Evolutionary conservation across 768 basidiomycete species (phyloP).

Genomic region (Boletus barrowsii): DNA sequence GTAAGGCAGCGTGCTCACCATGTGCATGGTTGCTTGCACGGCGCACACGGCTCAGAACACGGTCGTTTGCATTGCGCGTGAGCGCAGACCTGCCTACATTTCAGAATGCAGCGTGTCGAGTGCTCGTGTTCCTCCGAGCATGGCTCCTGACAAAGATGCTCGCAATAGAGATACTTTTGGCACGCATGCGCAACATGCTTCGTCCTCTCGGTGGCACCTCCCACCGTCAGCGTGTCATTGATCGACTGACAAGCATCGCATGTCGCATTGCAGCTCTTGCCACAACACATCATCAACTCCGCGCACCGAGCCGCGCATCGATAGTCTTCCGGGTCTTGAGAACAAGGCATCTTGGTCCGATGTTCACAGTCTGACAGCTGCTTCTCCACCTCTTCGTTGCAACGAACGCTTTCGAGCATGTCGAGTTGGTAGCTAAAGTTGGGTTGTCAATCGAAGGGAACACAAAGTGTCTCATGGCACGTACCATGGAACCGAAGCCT

Average conservation of each 20-base stretch:
- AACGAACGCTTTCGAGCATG: constrained; percentile 41
- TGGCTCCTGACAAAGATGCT: constrained; percentile 45
- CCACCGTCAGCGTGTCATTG: not conserved
- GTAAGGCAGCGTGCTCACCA: constrained; percentile 37
- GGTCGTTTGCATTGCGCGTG: constrained; percentile 47
- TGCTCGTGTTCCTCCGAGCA: constrained; percentile 55
- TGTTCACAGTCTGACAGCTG: constrained; percentile 55
- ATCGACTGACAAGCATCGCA: constrained; percentile 49
- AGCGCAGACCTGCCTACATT: constrained; percentile 52
- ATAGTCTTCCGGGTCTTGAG: constrained; percentile 37
- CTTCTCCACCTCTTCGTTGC: constrained; percentile 43
- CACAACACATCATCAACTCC: constrained; percentile 50
- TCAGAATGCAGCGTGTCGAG: constrained; percentile 40
- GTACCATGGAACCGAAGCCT: constrained; percentile 48
- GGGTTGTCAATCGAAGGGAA: not conserved
- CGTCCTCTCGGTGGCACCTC: constrained; percentile 21
- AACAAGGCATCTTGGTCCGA: constrained; percentile 43
- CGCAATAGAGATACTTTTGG: constrained; percentile 50
- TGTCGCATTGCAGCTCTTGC: constrained; percentile 43
- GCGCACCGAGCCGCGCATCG: constrained; percentile 43
- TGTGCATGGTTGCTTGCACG: constrained; percentile 59
- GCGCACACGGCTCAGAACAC: constrained; percentile 56
- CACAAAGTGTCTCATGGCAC: constrained; percentile 1
- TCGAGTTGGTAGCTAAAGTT: constrained; percentile 44
- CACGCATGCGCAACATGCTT: constrained; percentile 49